Base-by-base conservation (phyloP, 2,329 filamentous ascomycete species). In the Colletotrichum cereale region DNA sequence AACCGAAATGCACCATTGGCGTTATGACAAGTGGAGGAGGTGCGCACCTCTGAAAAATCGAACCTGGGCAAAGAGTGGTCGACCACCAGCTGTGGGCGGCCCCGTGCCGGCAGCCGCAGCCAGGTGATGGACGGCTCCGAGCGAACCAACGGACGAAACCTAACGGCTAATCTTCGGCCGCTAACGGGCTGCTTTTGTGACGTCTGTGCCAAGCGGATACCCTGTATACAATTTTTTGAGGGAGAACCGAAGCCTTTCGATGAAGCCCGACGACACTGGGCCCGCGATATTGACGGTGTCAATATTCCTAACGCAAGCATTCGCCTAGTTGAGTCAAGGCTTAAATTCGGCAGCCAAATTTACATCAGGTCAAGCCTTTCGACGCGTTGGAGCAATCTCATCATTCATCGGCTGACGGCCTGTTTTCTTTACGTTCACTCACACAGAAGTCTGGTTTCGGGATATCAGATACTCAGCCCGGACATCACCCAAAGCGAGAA, bases 141-240 rank as follows among this genome's bases (percentile, higher is more conserved):
- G 12, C 44, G n/a, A 34, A 38, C 53, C 21, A 34, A 38, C 21
- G 21, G 58, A 24, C 44, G 31, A 50, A 34, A 62, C 31, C 36
- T 7, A 11, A 5, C 68, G 68, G 68, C 57, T 67, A 62, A 48
- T 50, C 68, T n/a, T 62, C 68, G 64, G 68, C 50, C 18, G 34
- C n/a, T 44, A 24, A 21, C 21, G 44, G 10, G 16, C 47, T 44
- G n/a, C 26, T 44, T 44, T 52, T 62, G 67, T 71, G 67, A 71
- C 67, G 57, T 71, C 57, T 71, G 34, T 11, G 24, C 36, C 42
- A 47, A 47, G 58, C n/a, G 58, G 58, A 48, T 62, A 50, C 58
- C 36, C 29, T 68, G 58, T 65, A 71, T 68, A 68, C 48, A 68
- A 71, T 71, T 71, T 71, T 71, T 71, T 62, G 66, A 42, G 42